Evolutionary conservation across 495 filamentous ascomycete species (phyloP).

Genomic region (Neurospora terricola): DNA sequence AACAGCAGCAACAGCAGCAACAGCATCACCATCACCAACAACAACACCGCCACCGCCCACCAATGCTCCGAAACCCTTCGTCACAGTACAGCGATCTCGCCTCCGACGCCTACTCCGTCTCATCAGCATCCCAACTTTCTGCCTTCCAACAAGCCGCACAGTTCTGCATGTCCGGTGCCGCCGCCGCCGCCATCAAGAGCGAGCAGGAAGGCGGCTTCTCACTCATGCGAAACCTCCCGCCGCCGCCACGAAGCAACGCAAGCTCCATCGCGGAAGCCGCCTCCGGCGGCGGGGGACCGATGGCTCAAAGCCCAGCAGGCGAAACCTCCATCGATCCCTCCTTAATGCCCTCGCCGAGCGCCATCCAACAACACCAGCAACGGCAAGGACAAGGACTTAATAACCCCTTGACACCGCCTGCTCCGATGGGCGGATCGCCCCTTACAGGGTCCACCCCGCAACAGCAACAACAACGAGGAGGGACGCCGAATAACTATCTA

Average conservation of each 20-base stretch:
- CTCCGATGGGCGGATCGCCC: slow-evolving; percentile 4
- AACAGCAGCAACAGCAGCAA: slow-evolving; percentile 11
- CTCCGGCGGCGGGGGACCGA: not conserved
- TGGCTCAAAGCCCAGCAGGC: not conserved
- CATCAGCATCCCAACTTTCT: slow-evolving; percentile 6
- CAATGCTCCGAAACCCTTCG: not conserved
- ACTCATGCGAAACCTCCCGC: slow-evolving; percentile 25
- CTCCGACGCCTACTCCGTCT: slow-evolving; percentile 16
- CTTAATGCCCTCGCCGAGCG: slow-evolving; percentile 31
- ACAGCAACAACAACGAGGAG: not conserved
- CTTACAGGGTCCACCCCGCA: slow-evolving; percentile 3
- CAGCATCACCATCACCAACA: slow-evolving; percentile 1
- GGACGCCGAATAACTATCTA: not conserved
- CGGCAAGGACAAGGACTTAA: not conserved
- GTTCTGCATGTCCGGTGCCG: slow-evolving; percentile 17
- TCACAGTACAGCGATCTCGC: slow-evolving; percentile 1
- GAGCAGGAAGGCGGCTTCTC: slow-evolving; percentile 28
- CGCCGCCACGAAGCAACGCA: slow-evolving; percentile 22
- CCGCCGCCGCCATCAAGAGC: slow-evolving; percentile 18
- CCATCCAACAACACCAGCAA: slow-evolving; percentile 15
- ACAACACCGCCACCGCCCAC: not conserved
- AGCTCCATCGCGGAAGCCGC: slow-evolving; percentile 12
- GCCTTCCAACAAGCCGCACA: slow-evolving; percentile 10
- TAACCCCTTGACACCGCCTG: not conserved
- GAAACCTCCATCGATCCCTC: slow-evolving; percentile 33